These are phyloP conservation scores for Onygena corvina DNA, from an alignment of 2,329 filamentous ascomycete genomes.

Conservation along the genomic window DNA sequence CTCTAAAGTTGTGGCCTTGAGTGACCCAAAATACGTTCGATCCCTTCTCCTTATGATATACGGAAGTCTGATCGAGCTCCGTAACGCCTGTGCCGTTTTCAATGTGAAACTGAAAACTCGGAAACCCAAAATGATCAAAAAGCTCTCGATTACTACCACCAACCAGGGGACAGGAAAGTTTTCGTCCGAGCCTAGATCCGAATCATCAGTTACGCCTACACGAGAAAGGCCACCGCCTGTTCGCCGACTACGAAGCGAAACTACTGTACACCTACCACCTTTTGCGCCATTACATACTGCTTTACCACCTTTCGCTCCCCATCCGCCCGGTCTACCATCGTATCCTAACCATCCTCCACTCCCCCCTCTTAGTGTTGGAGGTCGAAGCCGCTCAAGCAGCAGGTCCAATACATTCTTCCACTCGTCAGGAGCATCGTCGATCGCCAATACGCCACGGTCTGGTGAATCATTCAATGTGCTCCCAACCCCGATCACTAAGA, in stretches of 20 bases:
- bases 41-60: constrained; percentile 49
- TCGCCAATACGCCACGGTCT: constrained; percentile 62
- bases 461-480: constrained; percentile 60
- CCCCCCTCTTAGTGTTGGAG: constrained; percentile 25
- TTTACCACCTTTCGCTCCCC: constrained; percentile 20
- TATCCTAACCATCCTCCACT: constrained; percentile 9
- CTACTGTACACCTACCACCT: constrained; percentile 38
- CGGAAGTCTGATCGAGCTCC: constrained; percentile 46
- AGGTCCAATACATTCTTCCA: constrained; percentile 43
- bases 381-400: constrained; percentile 38
- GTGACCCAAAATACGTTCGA: constrained; percentile 46
- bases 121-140: constrained; percentile 15
- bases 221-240: constrained; percentile 33
- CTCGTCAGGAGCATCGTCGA: constrained; percentile 35
- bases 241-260: constrained; percentile 40
- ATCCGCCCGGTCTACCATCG: constrained; percentile 16
- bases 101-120: constrained; percentile 26
- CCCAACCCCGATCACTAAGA: constrained; percentile 37
- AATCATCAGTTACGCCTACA: constrained; percentile 34
- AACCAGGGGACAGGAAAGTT: constrained; percentile 20
- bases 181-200: constrained; percentile 22
- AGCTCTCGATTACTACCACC: constrained; percentile 8
- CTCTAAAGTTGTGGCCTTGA: constrained; percentile 42
- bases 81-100: constrained; percentile 41
- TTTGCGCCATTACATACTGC: constrained; percentile 24